Conservation (phyloP, 1,284 basidiomycete genomes). For the Apiotrichum brassicae region DNA sequence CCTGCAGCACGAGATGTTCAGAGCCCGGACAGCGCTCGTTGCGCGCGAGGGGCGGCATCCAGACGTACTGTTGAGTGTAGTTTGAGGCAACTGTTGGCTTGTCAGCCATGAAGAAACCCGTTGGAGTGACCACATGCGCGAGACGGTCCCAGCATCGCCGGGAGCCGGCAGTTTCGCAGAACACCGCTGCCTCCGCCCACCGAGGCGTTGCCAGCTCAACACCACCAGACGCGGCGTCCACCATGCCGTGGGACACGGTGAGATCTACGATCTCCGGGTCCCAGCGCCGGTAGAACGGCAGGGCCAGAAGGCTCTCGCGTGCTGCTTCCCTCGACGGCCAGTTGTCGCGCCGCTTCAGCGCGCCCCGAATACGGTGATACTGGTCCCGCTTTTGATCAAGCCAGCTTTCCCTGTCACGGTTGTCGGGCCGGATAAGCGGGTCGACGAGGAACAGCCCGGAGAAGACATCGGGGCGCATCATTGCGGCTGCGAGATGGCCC, state of each 20-base stretch:
- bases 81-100: slow-evolving; percentile 25
- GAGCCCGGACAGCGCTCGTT: slow-evolving; percentile 31
- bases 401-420: neutral
- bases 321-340: slow-evolving; percentile 50
- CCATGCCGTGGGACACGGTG: slow-evolving; percentile 63
- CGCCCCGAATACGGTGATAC: slow-evolving; percentile 42
- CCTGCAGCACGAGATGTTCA: slow-evolving; percentile 28
- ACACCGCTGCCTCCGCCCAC: slow-evolving; percentile 34
- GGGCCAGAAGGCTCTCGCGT: slow-evolving; percentile 41
- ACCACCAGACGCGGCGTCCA: slow-evolving; percentile 21
- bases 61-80: slow-evolving; percentile 27
- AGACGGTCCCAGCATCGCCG: slow-evolving; percentile 32
- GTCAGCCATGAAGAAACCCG: slow-evolving; percentile 32
- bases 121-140: slow-evolving; percentile 21
- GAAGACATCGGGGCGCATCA: slow-evolving; percentile 62
- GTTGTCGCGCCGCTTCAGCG: slow-evolving; percentile 56
- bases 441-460: slow-evolving; percentile 69
- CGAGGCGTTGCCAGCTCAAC: slow-evolving; percentile 32
- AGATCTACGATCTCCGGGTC: slow-evolving; percentile 59
- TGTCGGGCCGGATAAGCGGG: slow-evolving; percentile 48
- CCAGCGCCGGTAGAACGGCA: slow-evolving; percentile 37
- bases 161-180: slow-evolving; percentile 26
- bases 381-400: slow-evolving; percentile 6
- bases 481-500: slow-evolving; percentile 56
- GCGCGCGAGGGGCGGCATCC: slow-evolving; percentile 21